Conservation (phyloP, 768 basidiomycete genomes). For the Lactifluus subvellereus region DNA sequence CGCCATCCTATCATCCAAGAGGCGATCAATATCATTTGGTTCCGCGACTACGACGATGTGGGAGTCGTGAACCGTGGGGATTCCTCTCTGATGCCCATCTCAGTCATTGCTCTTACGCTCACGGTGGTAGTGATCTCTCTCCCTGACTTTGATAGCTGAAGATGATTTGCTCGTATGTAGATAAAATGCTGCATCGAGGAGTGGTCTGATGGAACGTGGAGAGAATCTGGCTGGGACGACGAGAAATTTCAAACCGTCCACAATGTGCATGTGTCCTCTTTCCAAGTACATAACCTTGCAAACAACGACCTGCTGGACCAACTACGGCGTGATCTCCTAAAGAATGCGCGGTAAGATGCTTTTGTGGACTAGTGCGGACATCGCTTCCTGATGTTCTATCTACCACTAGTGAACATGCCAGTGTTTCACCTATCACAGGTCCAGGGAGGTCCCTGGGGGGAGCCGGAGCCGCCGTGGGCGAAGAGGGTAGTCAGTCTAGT, state of each 20-base stretch:
- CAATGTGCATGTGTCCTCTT: not conserved
- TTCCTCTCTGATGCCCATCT: not conserved
- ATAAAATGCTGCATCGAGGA: not conserved
- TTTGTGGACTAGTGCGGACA: not conserved
- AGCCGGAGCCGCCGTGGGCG: not conserved
- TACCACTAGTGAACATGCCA: not conserved
- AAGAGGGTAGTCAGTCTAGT: not conserved
- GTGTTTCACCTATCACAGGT: not conserved
- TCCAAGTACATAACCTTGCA: not conserved
- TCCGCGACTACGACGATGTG: conserved; percentile 1
- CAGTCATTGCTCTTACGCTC: not conserved
- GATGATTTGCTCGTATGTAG: not conserved
- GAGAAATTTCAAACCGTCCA: not conserved
- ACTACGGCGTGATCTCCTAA: not conserved
- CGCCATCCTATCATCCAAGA: conserved; percentile 9
- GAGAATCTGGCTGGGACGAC: not conserved
- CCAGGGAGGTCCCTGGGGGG: not conserved
- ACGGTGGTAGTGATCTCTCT: not conserved
- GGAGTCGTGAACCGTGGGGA: no score
- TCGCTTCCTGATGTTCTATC: no score
- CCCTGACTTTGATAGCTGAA: no score
- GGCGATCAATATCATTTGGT: conserved; percentile 1
- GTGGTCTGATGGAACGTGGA: not conserved
- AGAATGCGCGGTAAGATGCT: not conserved
- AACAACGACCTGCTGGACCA: not conserved